These are phyloP conservation scores for Mercurialis annua DNA, from an alignment of 345 rosid species.

Conservation along the genomic window DNA sequence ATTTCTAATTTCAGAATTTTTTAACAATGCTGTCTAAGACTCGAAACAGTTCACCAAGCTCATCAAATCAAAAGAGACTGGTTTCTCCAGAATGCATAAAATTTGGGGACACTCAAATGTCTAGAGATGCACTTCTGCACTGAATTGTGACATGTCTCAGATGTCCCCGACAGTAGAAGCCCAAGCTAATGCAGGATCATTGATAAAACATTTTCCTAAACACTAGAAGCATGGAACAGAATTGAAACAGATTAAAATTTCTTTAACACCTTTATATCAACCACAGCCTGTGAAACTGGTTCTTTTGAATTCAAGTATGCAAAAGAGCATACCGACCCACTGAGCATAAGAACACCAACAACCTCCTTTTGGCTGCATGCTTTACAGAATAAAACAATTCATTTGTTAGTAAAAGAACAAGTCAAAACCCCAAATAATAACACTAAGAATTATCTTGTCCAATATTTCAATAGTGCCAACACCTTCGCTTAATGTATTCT, in stretches of 20 bases:
- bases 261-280: constrained; percentile 68
- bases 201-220: neutral
- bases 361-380: constrained; percentile 61
- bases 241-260: neutral
- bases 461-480: constrained; percentile 20
- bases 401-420: constrained; percentile 20
- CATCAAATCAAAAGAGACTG: neutral
- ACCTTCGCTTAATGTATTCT: constrained; percentile 56
- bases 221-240: neutral
- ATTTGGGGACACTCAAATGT: neutral
- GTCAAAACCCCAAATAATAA: constrained; percentile 4
- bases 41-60: neutral
- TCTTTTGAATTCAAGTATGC: constrained; percentile 72
- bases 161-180: neutral
- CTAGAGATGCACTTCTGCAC: neutral
- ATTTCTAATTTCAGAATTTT: neutral
- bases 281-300: constrained; percentile 70
- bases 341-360: constrained; percentile 53
- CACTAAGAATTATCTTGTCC: constrained; percentile 4
- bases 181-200: neutral
- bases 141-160: constrained; percentile 1
- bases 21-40: neutral
- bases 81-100: neutral
- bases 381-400: constrained; percentile 31
- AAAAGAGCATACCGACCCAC: constrained; percentile 66